Percentiles rank a stretch among this genome's conserved stretches.
phyloP scores from a whole-genome alignment of 2,329 filamentous ascomycete species.

The Fusarium odoratissimum region DNA sequence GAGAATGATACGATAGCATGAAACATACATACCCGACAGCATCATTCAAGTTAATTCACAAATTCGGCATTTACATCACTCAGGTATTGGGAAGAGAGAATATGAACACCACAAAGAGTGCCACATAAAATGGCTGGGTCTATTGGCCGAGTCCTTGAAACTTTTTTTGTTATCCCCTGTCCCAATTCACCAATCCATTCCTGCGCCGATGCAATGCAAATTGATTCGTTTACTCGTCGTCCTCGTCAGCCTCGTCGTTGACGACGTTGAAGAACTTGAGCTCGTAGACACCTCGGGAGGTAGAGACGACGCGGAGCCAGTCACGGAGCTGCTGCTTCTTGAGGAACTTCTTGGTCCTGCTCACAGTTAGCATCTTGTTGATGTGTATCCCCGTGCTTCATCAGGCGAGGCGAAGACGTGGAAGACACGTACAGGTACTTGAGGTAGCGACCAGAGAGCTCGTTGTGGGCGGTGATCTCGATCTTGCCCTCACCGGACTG shows the following conservation, averaged over 20 bases:
- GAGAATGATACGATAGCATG: background rate
- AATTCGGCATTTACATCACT: background rate
- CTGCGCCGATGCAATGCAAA: conserved; percentile 45
- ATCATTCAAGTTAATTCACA: background rate
- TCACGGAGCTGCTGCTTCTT: conserved; percentile 99
- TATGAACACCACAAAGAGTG: conserved; percentile 46
- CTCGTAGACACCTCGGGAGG: conserved; percentile 98
- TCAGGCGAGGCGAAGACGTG: background rate
- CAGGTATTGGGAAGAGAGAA: background rate
- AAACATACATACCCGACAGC: background rate
- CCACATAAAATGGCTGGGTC: conserved; percentile 48
- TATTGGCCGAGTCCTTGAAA: conserved; percentile 46
- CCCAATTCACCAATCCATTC: conserved; percentile 49
- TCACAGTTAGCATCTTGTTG: conserved; percentile 1
- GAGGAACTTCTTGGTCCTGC: conserved; percentile 99
- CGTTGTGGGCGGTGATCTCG: conserved; percentile 96
- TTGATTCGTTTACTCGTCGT: conserved; percentile 85
- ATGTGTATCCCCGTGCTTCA: background rate
- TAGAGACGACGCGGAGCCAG: conserved; percentile 99
- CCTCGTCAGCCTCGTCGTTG: conserved; percentile 96
- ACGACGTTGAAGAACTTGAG: conserved; percentile 99
- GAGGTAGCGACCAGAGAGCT: conserved; percentile 98
- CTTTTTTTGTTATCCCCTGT: conserved; percentile 43
- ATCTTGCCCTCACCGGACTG: conserved; percentile 97
- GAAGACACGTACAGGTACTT: conserved; percentile 89